Conservation (phyloP, 1,284 basidiomycete species). For the Coniophora puteana region DNA sequence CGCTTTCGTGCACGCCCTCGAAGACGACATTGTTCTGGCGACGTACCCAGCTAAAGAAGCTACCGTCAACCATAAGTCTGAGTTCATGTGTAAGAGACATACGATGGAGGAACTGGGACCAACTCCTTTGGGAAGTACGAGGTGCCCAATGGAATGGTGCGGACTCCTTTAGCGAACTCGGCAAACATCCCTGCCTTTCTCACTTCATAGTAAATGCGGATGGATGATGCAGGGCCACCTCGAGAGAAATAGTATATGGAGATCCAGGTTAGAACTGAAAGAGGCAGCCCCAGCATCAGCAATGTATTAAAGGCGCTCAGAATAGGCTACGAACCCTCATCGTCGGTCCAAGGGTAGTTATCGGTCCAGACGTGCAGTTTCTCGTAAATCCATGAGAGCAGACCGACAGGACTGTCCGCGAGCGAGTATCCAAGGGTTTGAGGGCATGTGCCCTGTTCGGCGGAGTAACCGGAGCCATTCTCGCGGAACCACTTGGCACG, state of each 20-base stretch:
- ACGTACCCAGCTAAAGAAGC: slow-evolving; percentile 16
- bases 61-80: not conserved
- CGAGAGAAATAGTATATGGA: slow-evolving; percentile 38
- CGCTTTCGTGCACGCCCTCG: slow-evolving; percentile 20
- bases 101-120: slow-evolving; percentile 19
- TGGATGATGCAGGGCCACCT: slow-evolving; percentile 33
- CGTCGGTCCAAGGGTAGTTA: slow-evolving; percentile 40
- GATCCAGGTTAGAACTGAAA: slow-evolving; percentile 35
- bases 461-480: slow-evolving; percentile 26
- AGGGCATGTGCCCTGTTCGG: slow-evolving; percentile 30
- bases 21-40: slow-evolving; percentile 24
- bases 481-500: slow-evolving; percentile 14
- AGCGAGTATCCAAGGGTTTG: slow-evolving; percentile 43
- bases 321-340: slow-evolving; percentile 34
- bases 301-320: not conserved
- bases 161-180: not conserved
- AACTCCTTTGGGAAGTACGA: slow-evolving; percentile 32
- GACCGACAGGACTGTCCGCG: slow-evolving; percentile 47
- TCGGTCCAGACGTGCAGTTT: slow-evolving; percentile 49
- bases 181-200: too few relatives aligned
- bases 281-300: slow-evolving; percentile 14
- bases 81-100: slow-evolving; percentile 1
- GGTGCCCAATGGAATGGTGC: slow-evolving; percentile 27
- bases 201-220: slow-evolving; percentile 39
- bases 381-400: slow-evolving; percentile 56